phyloP scores from a whole-genome alignment of 2,329 filamentous ascomycete genomes.

The Graphiopsis chlorocephala region DNA sequence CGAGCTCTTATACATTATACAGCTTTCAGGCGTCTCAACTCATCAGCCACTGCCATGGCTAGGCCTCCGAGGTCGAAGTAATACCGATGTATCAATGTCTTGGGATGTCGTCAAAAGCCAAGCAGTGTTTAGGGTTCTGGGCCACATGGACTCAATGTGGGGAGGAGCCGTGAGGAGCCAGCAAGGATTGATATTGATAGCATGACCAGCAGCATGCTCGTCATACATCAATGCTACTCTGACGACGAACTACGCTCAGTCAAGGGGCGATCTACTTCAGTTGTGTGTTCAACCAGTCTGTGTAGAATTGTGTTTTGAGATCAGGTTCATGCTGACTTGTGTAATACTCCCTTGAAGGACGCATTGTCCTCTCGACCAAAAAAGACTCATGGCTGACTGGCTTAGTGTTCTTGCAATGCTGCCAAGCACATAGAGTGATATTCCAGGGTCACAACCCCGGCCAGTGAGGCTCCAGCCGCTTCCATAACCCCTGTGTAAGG shows the following conservation, averaged over 20 bases:
- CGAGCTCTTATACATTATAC: background rate
- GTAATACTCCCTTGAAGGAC: background rate
- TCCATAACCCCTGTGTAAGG: conserved; percentile 1
- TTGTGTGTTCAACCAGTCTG: background rate
- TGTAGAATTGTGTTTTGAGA: background rate
- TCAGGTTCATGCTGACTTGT: no score
- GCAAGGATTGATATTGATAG: conserved; percentile 8
- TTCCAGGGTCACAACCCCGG: background rate
- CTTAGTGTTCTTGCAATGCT: background rate
- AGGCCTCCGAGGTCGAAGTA: background rate
- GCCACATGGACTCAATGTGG: background rate
- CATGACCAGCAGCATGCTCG: background rate
- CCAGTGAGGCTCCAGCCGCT: conserved; percentile 5
- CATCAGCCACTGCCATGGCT: background rate
- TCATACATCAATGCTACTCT: background rate
- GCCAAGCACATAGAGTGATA: background rate
- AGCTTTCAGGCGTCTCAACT: background rate
- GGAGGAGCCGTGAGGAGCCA: background rate
- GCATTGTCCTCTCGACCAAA: background rate
- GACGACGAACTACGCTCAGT: background rate
- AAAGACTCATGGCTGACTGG: background rate
- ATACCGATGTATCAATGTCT: conserved; percentile 1
- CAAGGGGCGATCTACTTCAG: background rate
- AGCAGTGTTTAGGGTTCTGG: conserved; percentile 5
- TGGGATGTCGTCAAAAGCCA: conserved; percentile 10